phyloP scores from a whole-genome alignment of 2,329 filamentous ascomycete species.

The Pyrenochaeta sp. region DNA sequence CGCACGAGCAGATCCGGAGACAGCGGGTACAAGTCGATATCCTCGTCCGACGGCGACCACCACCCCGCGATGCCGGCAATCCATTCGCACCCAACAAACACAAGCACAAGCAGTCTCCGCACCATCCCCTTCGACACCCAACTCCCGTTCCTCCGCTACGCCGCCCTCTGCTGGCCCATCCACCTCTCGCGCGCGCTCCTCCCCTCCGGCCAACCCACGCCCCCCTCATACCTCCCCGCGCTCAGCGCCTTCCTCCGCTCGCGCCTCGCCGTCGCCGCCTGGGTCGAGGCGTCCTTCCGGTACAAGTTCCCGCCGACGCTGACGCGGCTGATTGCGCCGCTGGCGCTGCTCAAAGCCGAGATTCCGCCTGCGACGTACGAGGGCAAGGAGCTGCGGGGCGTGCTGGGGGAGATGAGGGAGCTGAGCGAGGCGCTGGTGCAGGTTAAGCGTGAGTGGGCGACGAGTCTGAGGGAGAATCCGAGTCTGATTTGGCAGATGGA shows the following conservation, averaged over 20 bases:
- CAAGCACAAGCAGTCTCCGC: slow-evolving; percentile 11
- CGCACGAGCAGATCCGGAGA: slow-evolving; percentile 36
- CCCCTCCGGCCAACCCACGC: not conserved
- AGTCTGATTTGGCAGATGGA: slow-evolving; percentile 39
- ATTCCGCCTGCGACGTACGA: slow-evolving; percentile 31
- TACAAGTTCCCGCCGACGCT: slow-evolving; percentile 40
- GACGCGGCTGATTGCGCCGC: slow-evolving; percentile 34
- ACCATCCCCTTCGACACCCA: slow-evolving; percentile 30
- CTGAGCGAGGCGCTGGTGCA: slow-evolving; percentile 32
- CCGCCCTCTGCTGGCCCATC: slow-evolving; percentile 41
- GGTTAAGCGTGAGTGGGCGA: slow-evolving; percentile 29
- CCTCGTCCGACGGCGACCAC: slow-evolving; percentile 31
- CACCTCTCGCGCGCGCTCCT: slow-evolving; percentile 37
- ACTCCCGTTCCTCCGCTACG: slow-evolving; percentile 41
- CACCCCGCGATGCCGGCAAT: not conserved
- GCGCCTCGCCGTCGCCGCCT: slow-evolving; percentile 34
- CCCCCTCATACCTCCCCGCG: slow-evolving; percentile 25
- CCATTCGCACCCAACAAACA: slow-evolving; percentile 2
- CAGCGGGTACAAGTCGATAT: slow-evolving; percentile 41
- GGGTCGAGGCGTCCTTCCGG: slow-evolving; percentile 43
- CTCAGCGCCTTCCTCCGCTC: slow-evolving; percentile 35
- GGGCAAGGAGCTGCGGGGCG: slow-evolving; percentile 34
- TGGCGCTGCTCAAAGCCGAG: slow-evolving; percentile 25
- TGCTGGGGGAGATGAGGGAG: slow-evolving; percentile 27
- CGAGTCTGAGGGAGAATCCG: slow-evolving; percentile 30